These are phyloP conservation scores for Apiospora aurea DNA, from an alignment of 2,329 filamentous ascomycete species.

Conservation along the genomic window DNA sequence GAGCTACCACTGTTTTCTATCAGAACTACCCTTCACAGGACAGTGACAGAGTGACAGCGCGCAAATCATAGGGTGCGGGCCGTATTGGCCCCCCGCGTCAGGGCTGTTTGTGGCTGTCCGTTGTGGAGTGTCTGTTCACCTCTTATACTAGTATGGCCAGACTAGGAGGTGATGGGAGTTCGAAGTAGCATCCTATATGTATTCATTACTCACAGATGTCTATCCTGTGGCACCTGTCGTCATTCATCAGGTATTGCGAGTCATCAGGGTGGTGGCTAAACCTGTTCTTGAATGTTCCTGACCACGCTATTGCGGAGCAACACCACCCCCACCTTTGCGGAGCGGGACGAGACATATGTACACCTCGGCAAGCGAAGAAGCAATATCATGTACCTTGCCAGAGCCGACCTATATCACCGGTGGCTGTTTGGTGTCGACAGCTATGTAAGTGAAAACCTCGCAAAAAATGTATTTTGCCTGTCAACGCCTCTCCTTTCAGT, in stretches of 20 bases:
- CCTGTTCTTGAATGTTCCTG: not conserved
- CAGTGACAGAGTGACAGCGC: not conserved
- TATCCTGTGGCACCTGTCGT: not conserved
- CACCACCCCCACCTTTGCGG: conserved; percentile 5
- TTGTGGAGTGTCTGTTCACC: conserved; percentile 6
- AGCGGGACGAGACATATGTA: conserved; percentile 3
- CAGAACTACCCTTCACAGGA: not conserved
- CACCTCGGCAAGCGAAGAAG: not conserved
- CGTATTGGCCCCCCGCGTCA: not conserved
- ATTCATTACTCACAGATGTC: not conserved
- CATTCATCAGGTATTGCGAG: not conserved
- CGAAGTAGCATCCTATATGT: not conserved
- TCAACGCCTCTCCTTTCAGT: not conserved
- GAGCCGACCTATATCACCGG: not conserved
- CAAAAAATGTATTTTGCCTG: not conserved
- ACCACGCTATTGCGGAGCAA: conserved; percentile 15
- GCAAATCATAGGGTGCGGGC: not conserved
- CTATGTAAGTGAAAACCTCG: not conserved
- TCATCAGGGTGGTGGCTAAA: conserved; percentile 1
- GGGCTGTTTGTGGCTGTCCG: not conserved
- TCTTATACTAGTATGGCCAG: not conserved
- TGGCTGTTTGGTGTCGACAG: not conserved
- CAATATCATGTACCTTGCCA: not conserved
- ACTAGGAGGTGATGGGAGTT: not conserved
- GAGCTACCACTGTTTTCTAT: not conserved